Percentiles rank a stretch among this genome's conserved stretches.
Evolutionary conservation across 139 green algal genomes (phyloP).

Genomic region (Picochlorum sp.): DNA sequence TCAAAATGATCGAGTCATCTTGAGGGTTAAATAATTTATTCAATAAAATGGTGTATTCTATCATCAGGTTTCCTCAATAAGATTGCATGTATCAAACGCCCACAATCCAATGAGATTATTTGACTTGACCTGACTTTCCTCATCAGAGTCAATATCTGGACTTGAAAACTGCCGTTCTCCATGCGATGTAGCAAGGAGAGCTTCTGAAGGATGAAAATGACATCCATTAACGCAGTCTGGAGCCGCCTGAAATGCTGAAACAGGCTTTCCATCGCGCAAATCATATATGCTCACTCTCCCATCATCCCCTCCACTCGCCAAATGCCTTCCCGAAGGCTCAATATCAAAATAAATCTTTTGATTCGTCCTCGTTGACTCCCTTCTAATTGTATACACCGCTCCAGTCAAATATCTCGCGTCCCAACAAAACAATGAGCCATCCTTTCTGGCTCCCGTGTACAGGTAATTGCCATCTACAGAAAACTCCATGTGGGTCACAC

Average conservation of each 20-base stretch:
- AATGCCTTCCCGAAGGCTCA: constrained; percentile 74
- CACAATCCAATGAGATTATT: no score
- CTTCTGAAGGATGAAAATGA: constrained; percentile 64
- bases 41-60: no score
- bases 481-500: constrained; percentile 70
- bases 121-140: not conserved
- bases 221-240: constrained; percentile 72
- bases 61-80: no score
- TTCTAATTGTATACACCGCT: constrained; percentile 58
- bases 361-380: constrained; percentile 62
- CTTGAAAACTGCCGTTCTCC: constrained; percentile 24
- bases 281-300: constrained; percentile 59
- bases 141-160: not conserved
- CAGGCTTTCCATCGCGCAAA: constrained; percentile 44
- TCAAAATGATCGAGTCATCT: no score
- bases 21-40: no score
- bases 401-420: constrained; percentile 61
- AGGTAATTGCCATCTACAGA: constrained; percentile 74
- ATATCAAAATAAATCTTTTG: constrained; percentile 89
- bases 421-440: constrained; percentile 76
- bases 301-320: constrained; percentile 54
- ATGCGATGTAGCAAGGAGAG: constrained; percentile 60
- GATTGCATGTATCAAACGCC: no score
- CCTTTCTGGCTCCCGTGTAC: constrained; percentile 71
- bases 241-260: constrained; percentile 31